Evolutionary conservation across 306 rosid genomes (phyloP), one percentile per base, ranked within the genome.

Genomic region (Gillenia trifoliata): DNA sequence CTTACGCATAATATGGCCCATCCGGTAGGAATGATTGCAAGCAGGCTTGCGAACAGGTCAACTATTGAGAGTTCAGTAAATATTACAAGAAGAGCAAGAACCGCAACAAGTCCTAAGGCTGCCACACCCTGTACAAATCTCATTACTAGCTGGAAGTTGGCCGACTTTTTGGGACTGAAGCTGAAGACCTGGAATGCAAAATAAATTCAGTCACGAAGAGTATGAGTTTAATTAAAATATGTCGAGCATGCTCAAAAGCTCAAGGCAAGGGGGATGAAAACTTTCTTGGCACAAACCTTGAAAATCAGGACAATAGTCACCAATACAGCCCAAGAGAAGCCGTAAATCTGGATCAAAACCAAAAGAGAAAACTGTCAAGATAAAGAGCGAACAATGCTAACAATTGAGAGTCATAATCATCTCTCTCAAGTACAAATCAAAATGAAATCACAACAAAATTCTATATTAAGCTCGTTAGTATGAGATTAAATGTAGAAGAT

Each of bases 1-100:
- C 98, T 91, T 86, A 90, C 98, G n/a, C 90, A 91, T 85, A 94
- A 52, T 63, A 94, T 90, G 77, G 76, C 79, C 98, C 98, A 94
- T 73, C 97, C 97, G 3, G 98, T 94, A 3, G 97, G 92, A 83
- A 94, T 86, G 82, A 81, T 88, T 56, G 89, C 95, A 23, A 94
- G 95, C 78, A 90, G 62, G 83, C 98, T 81, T 4, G 98, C 96
- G 23, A 94, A 92, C 63, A 94, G 88, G 82, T 94, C 98, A 19
- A 87, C 23, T 74, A 94, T 78, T n/a, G 98, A 45, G 47, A 92
- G 88, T 3, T 0, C 0, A 10, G 98, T 94, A 71, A 91, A 88
- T 55, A 81, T 66, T 64, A 94, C 87, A 83, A 91, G 81, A 25
- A 90, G 89, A 72, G 81, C 77, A 47, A 94, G 80, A 29, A 94